These are phyloP conservation scores for Recurvomyces mirabilis DNA, from an alignment of 495 filamentous ascomycete species.

Conservation along the genomic window DNA sequence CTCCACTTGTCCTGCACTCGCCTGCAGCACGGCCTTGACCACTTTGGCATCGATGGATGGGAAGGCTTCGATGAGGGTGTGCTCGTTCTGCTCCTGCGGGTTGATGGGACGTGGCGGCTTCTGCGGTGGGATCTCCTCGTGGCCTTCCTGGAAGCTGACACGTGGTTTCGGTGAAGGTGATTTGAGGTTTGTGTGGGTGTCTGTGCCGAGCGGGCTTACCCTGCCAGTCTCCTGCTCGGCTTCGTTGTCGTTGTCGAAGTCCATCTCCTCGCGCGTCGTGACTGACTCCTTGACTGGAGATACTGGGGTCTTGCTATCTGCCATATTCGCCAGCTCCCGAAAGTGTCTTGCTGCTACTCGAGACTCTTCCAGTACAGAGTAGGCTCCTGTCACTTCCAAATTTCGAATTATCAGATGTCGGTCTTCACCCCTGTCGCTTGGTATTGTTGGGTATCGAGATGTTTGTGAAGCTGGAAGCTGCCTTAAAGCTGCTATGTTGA, in stretches of 20 bases:
- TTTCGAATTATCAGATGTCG: neutral
- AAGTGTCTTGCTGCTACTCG: no score
- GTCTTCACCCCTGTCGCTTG: neutral
- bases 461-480: neutral
- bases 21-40: slow-evolving; percentile 75
- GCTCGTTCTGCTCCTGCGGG: slow-evolving; percentile 71
- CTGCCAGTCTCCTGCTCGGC: slow-evolving; percentile 54
- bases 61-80: slow-evolving; percentile 88
- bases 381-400: no score
- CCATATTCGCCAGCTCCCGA: neutral
- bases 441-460: neutral
- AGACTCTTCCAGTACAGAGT: no score
- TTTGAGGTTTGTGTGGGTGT: neutral
- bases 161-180: slow-evolving; percentile 2
- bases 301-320: neutral
- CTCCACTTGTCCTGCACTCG: slow-evolving; percentile 80
- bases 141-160: slow-evolving; percentile 23
- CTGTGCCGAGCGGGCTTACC: slow-evolving; percentile 28
- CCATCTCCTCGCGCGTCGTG: slow-evolving; percentile 68
- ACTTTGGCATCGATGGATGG: slow-evolving; percentile 70
- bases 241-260: slow-evolving; percentile 69
- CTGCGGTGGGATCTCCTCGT: slow-evolving; percentile 51
- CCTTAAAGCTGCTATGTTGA: no score
- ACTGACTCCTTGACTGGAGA: slow-evolving; percentile 54
- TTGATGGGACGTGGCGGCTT: slow-evolving; percentile 82